Evolutionary conservation across 2,329 filamentous ascomycete species (phyloP).

Genomic region (Diaporthe eres): DNA sequence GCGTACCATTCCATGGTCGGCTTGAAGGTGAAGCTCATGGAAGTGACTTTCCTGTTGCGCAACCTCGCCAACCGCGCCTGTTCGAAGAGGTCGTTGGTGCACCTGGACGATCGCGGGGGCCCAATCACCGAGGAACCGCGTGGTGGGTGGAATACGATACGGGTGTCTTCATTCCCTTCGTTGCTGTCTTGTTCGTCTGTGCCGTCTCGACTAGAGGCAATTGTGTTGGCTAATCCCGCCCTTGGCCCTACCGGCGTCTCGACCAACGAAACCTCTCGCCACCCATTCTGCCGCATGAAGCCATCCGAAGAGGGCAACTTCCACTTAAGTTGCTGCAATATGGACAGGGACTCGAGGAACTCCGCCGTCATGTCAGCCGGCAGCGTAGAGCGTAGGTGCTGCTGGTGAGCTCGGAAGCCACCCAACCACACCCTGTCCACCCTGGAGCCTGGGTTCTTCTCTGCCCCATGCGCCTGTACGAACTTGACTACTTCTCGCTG

Average conservation of each 20-base stretch:
- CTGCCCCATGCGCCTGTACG: slow-evolving; percentile 49
- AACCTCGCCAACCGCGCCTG: slow-evolving; percentile 48
- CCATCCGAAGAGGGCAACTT: slow-evolving; percentile 54
- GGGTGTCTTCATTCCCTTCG: slow-evolving; percentile 46
- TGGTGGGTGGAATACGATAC: slow-evolving; percentile 64
- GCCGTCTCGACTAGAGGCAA: background rate
- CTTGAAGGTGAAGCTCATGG: slow-evolving; percentile 58
- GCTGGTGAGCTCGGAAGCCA: slow-evolving; percentile 49
- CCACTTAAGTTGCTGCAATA: slow-evolving; percentile 51
- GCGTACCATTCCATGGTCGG: slow-evolving; percentile 68
- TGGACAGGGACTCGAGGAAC: slow-evolving; percentile 49
- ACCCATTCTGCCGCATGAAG: slow-evolving; percentile 54
- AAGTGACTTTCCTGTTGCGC: slow-evolving; percentile 43
- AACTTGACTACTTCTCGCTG: slow-evolving; percentile 61
- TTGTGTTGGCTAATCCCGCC: background rate
- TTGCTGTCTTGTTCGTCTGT: slow-evolving; percentile 45
- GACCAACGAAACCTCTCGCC: slow-evolving; percentile 50
- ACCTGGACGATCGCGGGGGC: slow-evolving; percentile 48
- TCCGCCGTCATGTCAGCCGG: slow-evolving; percentile 60
- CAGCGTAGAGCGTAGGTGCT: slow-evolving; percentile 44
- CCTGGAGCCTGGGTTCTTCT: slow-evolving; percentile 50
- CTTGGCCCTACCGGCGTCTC: slow-evolving; percentile 36
- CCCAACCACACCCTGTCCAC: slow-evolving; percentile 63
- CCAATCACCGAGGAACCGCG: slow-evolving; percentile 44
- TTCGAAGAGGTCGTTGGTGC: slow-evolving; percentile 62